These are phyloP conservation scores for Crepidotus variabilis DNA, from an alignment of 768 basidiomycete species.

Conservation along the genomic window DNA sequence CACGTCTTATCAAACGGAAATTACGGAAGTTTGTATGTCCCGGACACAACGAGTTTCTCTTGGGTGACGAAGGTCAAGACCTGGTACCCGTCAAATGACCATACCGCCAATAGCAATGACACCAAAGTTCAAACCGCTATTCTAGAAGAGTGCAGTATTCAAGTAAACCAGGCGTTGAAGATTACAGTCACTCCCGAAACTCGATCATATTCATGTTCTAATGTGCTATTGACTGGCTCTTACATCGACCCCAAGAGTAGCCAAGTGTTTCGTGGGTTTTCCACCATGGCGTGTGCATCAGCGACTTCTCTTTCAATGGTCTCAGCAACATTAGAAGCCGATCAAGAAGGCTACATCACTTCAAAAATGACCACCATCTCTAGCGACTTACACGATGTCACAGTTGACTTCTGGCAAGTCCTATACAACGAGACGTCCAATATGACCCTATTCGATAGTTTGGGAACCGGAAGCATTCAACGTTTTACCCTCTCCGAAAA, in stretches of 20 bases:
- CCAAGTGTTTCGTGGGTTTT: not conserved
- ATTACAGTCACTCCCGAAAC: not conserved
- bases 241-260: not conserved
- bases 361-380: not conserved
- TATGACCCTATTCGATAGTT: not conserved
- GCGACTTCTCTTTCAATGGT: not conserved
- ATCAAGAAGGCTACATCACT: not conserved
- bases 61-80: not conserved
- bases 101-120: constrained; percentile 1
- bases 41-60: not conserved
- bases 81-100: not conserved
- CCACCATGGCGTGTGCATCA: not conserved
- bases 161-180: not conserved
- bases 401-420: not conserved
- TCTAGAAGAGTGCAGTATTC: not conserved
- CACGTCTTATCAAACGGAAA: not conserved
- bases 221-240: not conserved
- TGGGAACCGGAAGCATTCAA: not conserved
- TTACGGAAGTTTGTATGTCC: not conserved
- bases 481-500: constrained; percentile 4
- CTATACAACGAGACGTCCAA: not conserved
- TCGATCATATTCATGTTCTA: not conserved
- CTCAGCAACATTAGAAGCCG: not conserved
- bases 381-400: not conserved
- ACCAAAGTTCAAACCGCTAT: not conserved